Evolutionary conservation across 202 grass and related monocot species (phyloP), one percentile per base, ranked within the genome.

Genomic region (Sporobolus alterniflorus): DNA sequence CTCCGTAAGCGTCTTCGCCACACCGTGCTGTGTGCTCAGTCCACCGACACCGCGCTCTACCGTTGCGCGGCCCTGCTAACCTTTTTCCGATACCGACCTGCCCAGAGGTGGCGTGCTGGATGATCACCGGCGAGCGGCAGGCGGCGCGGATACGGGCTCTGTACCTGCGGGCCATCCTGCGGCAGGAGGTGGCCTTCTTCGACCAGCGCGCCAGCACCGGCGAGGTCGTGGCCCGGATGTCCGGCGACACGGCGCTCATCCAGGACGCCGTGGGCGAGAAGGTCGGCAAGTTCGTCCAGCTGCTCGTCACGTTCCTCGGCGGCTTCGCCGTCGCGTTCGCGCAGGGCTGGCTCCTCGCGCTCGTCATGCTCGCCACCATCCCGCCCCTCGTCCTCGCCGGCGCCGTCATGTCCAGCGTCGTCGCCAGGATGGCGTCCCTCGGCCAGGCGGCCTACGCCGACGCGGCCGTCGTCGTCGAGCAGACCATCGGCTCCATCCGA

Each of bases 231-330:
- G 92, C 80, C 16, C 83, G 96, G 57, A 98, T 98, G 96, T 93
- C 96, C 2, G 96, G 96, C 1, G 96, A 98, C 78, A 98, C 95
- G 11, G 95, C 95, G 14, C 78, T 95, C 11, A 98, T 98, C 84
- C 95, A 98, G 68, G 95, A 98, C 78, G 96, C 96, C 84, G 93
- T 98, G 92, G 96, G 96, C 12, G 96, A 98, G 75, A 98, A 98
- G 88, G 96, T 98, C 75, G 94, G 89, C 42, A 97, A 91, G 85
- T 97, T 91, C 84, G 20, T 94, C 44, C 94, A 97, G 82, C 81
- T 93, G 0, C 52, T 89, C 11, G 69, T 88, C 11, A 83, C 86
- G 5, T 97, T 97, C 82, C 17, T 73, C 0, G 94, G 94, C 20
- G 94, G 94, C 13, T 89, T 97, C 51, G 50, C 79, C 21, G 65